Base-by-base conservation (phyloP, 371 early-diverging fungal genomes). In the Circinella minor region DNA sequence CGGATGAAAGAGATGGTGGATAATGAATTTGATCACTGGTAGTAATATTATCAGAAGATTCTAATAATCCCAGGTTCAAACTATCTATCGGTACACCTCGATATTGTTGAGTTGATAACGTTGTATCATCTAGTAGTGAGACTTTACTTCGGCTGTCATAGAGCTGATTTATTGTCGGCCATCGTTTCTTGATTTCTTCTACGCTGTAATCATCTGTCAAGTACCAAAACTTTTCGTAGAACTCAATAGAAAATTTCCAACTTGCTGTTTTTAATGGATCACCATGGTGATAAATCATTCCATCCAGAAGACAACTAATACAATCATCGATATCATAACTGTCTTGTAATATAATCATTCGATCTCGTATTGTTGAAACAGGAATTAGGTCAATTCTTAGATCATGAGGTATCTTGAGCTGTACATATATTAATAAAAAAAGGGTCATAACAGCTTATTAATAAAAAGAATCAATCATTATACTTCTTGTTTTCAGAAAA, bases 341-440 rank as follows among this genome's bases (percentile, higher is more conserved):
- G 36, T 78, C 79, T 67, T 74, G 76, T 37, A 77, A 81, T 11
- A 79, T 34, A 54, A 81, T 81, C 82, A 81, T 81, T 37, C 65
- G 73, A 36, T 81, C 79, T 18, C 81, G 74, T 74, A 81, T 79
- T 6, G 63, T 65, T 34, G 82, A 68, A 14, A 76, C 76, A 14
- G 82, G 82, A 10, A 79, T 67, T 37, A 76, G 61, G 65, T 79
- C 82, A 55, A 81, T 79, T 18, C 82, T 71, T 14, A 76, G 62
- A 67, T 81, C 79, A 62, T 81, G 82, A 39, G 82, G 79, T 18
- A 79, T 61, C 13, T 46, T 68, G 37, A 76, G 76, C 47, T 81
- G 78, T 11, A 49, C 65, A 20, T 15, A 57, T 27, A 47, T 36
- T 5, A 18, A 14, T 34, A 13, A 17, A 55, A 18, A 34, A 43